A percentile compares a stretch with the other conserved stretches of the same genome.
Evolutionary conservation across 164 flowering plant genomes (phyloP).

Genomic region (Kingdonia uniflora): DNA sequence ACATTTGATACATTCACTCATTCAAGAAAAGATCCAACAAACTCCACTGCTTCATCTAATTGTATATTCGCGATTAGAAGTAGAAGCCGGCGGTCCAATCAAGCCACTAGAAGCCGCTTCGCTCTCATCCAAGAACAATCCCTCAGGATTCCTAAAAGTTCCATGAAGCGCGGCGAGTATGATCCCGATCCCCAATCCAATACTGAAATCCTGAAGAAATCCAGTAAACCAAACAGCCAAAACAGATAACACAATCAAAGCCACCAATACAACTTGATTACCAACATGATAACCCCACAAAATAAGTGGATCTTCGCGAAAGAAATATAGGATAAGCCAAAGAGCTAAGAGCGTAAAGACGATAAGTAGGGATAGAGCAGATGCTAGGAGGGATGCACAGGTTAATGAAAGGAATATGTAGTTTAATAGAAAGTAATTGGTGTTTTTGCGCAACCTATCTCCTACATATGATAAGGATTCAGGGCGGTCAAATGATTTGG

Average conservation of each 20-base stretch:
- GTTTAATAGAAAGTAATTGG: slow-evolving; percentile 21
- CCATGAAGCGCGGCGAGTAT: slow-evolving; percentile 19
- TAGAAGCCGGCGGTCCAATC: slow-evolving; percentile 6
- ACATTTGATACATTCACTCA: too few species aligned
- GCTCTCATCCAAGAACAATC: slow-evolving; percentile 24
- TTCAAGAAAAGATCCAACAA: not conserved
- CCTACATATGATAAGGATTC: slow-evolving; percentile 15
- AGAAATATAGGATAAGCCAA: slow-evolving; percentile 31
- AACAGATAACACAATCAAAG: slow-evolving; percentile 8
- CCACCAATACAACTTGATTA: slow-evolving; percentile 20
- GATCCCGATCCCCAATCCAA: slow-evolving; percentile 20
- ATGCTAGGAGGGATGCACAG: slow-evolving; percentile 17
- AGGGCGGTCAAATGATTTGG: slow-evolving; percentile 18
- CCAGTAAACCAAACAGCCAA: slow-evolving; percentile 19
- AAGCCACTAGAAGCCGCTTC: slow-evolving; percentile 20
- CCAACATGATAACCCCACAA: slow-evolving; percentile 21
- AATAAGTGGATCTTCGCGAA: slow-evolving; percentile 33
- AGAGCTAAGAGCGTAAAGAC: slow-evolving; percentile 8
- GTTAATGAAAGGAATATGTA: slow-evolving; percentile 15
- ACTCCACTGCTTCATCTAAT: not conserved
- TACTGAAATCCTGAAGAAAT: slow-evolving; percentile 4
- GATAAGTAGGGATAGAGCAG: slow-evolving; percentile 18
- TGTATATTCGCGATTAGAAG: not conserved
- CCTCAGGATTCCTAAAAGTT: slow-evolving; percentile 22
- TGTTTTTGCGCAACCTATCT: slow-evolving; percentile 18